A percentile compares a stretch with the other conserved stretches of the same genome.
Evolutionary conservation across 352 stramenopile species (phyloP).

Genomic region (Blastocystis sp.): DNA sequence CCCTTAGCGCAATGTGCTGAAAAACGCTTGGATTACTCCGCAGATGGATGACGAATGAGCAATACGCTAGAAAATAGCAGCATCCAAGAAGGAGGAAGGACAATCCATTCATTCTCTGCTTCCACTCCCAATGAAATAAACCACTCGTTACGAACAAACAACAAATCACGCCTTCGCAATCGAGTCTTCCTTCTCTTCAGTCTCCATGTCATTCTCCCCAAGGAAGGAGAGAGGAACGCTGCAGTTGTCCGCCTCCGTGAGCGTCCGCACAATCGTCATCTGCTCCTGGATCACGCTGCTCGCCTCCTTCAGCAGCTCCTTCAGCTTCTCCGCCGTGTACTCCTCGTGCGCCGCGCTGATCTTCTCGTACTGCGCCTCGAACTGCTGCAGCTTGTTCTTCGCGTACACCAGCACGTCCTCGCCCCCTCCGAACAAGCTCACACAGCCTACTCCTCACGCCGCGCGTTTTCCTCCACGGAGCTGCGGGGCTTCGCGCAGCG

Average conservation of each 20-base stretch:
- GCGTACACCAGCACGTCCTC: constrained; percentile 41
- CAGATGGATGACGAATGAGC: no score
- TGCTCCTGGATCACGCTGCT: constrained; percentile 60
- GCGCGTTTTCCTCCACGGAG: not conserved
- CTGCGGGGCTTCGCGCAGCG: constrained; percentile 7
- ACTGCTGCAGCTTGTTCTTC: constrained; percentile 55
- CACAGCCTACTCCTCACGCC: constrained; percentile 21
- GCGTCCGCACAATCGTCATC: constrained; percentile 20
- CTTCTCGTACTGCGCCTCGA: constrained; percentile 55
- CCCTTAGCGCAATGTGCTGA: no score
- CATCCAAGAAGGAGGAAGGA: no score
- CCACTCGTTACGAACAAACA: not conserved
- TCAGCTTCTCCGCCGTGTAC: constrained; percentile 43
- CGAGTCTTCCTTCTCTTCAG: not conserved
- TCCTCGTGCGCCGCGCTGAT: constrained; percentile 14
- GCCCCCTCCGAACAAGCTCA: constrained; percentile 46
- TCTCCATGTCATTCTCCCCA: constrained; percentile 5
- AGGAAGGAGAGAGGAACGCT: constrained; percentile 49
- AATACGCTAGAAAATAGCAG: no score
- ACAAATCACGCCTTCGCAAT: not conserved
- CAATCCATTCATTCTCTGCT: no score
- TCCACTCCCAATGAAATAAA: no score
- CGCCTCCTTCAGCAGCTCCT: constrained; percentile 25
- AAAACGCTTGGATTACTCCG: no score
- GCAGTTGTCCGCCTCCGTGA: not conserved